Base-by-base conservation (phyloP, 2,329 filamentous ascomycete species). In the Aspergillus fumigatus region DNA sequence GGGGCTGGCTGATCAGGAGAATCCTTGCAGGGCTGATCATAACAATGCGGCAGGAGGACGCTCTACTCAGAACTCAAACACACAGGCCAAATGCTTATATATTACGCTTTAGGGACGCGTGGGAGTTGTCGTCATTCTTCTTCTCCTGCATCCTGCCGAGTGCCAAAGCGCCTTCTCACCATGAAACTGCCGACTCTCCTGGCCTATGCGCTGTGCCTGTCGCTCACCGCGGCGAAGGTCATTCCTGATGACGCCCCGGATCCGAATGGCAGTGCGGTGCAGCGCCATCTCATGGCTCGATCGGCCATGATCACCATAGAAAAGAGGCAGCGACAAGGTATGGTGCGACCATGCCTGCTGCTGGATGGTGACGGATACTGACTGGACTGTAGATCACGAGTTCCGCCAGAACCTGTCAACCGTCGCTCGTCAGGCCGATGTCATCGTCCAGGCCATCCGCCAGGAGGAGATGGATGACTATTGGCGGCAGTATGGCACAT, bases 311-410 rank as follows among this genome's bases (percentile, higher is more conserved):
- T 96, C 56, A 80, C 80, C 14, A 82, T 94, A 68, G 92, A 97
- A 72, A 87, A 90, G 74, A 87, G 85, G 65, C 83, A 89, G 65
- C 85, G 92, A 55, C 90, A 90, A 69, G 91, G 90, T 88, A 72
- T 54, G 80, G 77, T 9, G 19, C 60, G 66, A 17, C 41, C 25
- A 5, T 19, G 1, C 3, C 17, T 9, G 0, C 17, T 9, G 0
- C 3, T 2, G 0, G 23, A 17, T 27, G 23, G 9, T 5, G 14
- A 8, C 14, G 3, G 27, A 38, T 11, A 0, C 45, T 50, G 21
- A 53, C 29, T 11, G 21, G n/a, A 1, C 1, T 43, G 51, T 48
- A 65, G 62, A 66, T 59, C 57, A 57, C 47, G 27, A 53, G 21
- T 70, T 68, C 49, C 64, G 66, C 11, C 64, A 66, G 48, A 64